A percentile compares a stretch with the other conserved stretches of the same genome.
Evolutionary conservation across 164 flowering plant genomes (phyloP).

Genomic region (Akebia trifoliata): DNA sequence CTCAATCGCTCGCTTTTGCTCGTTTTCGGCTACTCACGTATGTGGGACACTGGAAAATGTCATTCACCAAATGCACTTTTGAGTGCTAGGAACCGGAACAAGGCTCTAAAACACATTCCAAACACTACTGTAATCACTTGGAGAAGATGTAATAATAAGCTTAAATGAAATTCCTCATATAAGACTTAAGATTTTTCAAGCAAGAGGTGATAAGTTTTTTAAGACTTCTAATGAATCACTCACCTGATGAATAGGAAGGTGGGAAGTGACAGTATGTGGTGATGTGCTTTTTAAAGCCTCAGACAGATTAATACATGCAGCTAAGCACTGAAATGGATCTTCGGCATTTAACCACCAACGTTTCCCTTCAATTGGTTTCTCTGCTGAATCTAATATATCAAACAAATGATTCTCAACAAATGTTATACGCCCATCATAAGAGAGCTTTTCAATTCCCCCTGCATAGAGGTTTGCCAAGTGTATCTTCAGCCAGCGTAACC

Average conservation of each 20-base stretch:
- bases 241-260: slow-evolving; percentile 93
- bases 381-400: slow-evolving; percentile 86
- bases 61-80: no score
- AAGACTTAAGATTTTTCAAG: no score
- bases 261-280: slow-evolving; percentile 66
- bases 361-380: slow-evolving; percentile 67
- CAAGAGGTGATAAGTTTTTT: background rate
- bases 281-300: slow-evolving; percentile 78
- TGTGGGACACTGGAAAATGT: no score
- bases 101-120: no score
- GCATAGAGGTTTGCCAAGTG: slow-evolving; percentile 87
- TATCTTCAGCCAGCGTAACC: slow-evolving; percentile 82
- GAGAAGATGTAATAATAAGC: background rate
- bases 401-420: slow-evolving; percentile 78
- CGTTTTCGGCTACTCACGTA: no score
- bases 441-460: slow-evolving; percentile 86
- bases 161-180: background rate
- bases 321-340: slow-evolving; percentile 97
- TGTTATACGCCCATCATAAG: slow-evolving; percentile 70
- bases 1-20: no score
- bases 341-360: slow-evolving; percentile 97
- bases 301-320: slow-evolving; percentile 82
- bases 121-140: background rate
- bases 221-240: slow-evolving; percentile 13
- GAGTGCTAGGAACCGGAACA: no score